Evolutionary conservation across 2,329 filamentous ascomycete genomes (phyloP).

Genomic region (Neonectria neomacrospora): DNA sequence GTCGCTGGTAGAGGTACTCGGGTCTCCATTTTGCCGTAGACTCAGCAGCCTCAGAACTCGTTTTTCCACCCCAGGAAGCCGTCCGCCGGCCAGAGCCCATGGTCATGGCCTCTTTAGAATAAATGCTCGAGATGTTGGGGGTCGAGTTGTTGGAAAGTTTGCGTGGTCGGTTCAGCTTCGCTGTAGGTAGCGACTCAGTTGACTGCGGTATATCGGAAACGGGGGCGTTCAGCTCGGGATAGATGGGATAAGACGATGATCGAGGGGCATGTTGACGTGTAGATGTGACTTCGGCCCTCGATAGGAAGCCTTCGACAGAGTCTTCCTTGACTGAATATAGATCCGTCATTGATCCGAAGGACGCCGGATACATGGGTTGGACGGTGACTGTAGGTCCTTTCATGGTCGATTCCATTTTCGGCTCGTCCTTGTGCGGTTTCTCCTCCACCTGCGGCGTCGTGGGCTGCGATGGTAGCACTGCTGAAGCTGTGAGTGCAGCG

Average conservation of each 20-base stretch:
- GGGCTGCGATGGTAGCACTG: slow-evolving; percentile 23
- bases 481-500: slow-evolving; percentile 26
- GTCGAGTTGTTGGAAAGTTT: slow-evolving; percentile 49
- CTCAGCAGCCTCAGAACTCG: slow-evolving; percentile 56
- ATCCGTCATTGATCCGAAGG: slow-evolving; percentile 35
- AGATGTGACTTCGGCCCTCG: slow-evolving; percentile 24
- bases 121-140: slow-evolving; percentile 41
- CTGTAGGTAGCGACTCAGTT: slow-evolving; percentile 34
- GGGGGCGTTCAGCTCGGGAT: slow-evolving; percentile 48
- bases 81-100: slow-evolving; percentile 40
- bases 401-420: slow-evolving; percentile 33
- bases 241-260: slow-evolving; percentile 41
- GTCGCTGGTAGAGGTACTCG: slow-evolving; percentile 38
- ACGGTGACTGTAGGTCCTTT: slow-evolving; percentile 38
- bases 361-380: slow-evolving; percentile 36
- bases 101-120: slow-evolving; percentile 45
- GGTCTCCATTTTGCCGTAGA: slow-evolving; percentile 39
- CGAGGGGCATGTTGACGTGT: slow-evolving; percentile 24
- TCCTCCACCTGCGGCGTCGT: slow-evolving; percentile 9
- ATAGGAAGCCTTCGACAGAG: slow-evolving; percentile 30
- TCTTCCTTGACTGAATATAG: slow-evolving; percentile 36
- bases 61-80: slow-evolving; percentile 51
- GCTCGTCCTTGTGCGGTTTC: slow-evolving; percentile 24
- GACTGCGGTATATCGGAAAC: slow-evolving; percentile 35
- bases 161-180: slow-evolving; percentile 50